A percentile compares a stretch with the other conserved stretches of the same genome.
Conservation (phyloP, 2,329 filamentous ascomycete genomes). For the Phyllosticta capitalensis region DNA sequence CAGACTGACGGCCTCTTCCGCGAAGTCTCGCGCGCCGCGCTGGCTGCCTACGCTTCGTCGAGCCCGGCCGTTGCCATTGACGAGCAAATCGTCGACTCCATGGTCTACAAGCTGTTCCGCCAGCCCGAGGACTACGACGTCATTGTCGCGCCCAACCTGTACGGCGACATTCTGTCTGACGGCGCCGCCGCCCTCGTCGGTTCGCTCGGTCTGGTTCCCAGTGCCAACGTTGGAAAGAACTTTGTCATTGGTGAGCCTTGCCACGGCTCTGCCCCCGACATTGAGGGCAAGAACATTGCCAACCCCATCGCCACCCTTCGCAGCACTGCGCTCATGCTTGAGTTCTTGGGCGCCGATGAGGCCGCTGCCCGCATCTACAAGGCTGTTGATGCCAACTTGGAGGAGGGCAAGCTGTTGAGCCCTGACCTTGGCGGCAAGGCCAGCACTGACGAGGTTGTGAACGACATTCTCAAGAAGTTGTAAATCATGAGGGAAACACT, state of each 20-base stretch:
- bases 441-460: slow-evolving; percentile 74
- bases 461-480: slow-evolving; percentile 76
- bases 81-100: slow-evolving; percentile 97
- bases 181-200: slow-evolving; percentile 91
- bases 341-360: slow-evolving; percentile 80
- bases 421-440: slow-evolving; percentile 87
- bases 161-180: slow-evolving; percentile 94
- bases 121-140: slow-evolving; percentile 94
- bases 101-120: slow-evolving; percentile 99
- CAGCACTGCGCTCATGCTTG: slow-evolving; percentile 87
- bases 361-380: slow-evolving; percentile 85
- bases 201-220: slow-evolving; percentile 82
- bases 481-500: slow-evolving; percentile 34
- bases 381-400: slow-evolving; percentile 83
- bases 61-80: slow-evolving; percentile 54
- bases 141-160: slow-evolving; percentile 94
- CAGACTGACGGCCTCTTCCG: slow-evolving; percentile 97
- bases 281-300: slow-evolving; percentile 82
- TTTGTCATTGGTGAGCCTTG: slow-evolving; percentile 98
- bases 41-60: slow-evolving; percentile 56
- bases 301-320: slow-evolving; percentile 94
- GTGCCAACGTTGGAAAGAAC: slow-evolving; percentile 85
- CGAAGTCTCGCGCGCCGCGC: slow-evolving; percentile 62
- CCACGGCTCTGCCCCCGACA: slow-evolving; percentile 92
- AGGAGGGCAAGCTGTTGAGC: slow-evolving; percentile 70